These are phyloP conservation scores for Dactylella cylindrospora DNA, from an alignment of 2,329 filamentous ascomycete genomes.

Conservation along the genomic window DNA sequence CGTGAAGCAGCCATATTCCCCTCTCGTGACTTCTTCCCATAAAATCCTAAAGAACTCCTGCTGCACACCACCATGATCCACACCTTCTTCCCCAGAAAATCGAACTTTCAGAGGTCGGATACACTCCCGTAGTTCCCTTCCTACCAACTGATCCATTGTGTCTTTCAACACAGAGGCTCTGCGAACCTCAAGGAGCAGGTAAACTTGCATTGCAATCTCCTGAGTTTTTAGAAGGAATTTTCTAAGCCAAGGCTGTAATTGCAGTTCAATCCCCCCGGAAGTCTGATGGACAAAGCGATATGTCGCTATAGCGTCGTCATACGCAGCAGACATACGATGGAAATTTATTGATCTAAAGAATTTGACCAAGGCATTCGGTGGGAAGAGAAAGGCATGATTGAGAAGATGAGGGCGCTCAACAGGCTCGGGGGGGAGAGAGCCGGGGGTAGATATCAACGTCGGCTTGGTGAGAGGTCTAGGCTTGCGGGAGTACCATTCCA, in stretches of 20 bases:
- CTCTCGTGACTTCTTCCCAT: constrained; percentile 75
- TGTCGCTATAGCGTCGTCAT: constrained; percentile 64
- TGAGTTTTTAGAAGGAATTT: constrained; percentile 51
- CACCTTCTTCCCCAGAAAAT: constrained; percentile 78
- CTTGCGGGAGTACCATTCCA: constrained; percentile 67
- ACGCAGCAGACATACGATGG: constrained; percentile 77
- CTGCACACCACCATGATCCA: constrained; percentile 92
- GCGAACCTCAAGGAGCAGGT: constrained; percentile 69
- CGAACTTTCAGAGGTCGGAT: constrained; percentile 84
- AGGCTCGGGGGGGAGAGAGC: constrained; percentile 53
- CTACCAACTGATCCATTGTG: constrained; percentile 85
- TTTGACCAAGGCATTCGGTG: constrained; percentile 68
- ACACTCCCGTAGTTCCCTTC: constrained; percentile 77
- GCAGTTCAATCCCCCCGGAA: constrained; percentile 52
- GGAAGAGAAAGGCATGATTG: constrained; percentile 79
- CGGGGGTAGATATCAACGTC: neutral
- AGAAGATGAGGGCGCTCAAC: constrained; percentile 71
- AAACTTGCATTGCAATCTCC: constrained; percentile 68
- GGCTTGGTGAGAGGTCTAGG: constrained; percentile 49
- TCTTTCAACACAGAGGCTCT: constrained; percentile 69
- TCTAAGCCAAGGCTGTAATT: constrained; percentile 40
- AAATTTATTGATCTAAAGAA: constrained; percentile 91
- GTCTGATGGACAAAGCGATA: constrained; percentile 56
- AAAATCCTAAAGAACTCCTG: constrained; percentile 92
- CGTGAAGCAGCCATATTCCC: constrained; percentile 76